phyloP scores from a whole-genome alignment of 1,139 yeast species.

The Scheffersomyces stambukii region DNA sequence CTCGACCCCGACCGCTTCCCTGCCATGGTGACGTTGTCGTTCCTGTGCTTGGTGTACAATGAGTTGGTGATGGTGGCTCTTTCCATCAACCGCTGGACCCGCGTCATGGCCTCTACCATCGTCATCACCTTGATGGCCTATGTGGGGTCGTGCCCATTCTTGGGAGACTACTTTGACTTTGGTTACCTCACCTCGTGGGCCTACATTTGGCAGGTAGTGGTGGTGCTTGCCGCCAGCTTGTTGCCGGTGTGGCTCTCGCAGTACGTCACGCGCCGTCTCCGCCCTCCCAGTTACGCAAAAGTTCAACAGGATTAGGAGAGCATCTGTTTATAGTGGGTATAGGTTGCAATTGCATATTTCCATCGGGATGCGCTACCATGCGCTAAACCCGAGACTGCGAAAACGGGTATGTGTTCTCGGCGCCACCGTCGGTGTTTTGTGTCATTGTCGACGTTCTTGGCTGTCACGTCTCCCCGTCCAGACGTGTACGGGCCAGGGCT shows the following conservation, averaged over 20 bases:
- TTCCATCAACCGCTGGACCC: constrained; percentile 88
- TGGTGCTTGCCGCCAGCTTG: constrained; percentile 67
- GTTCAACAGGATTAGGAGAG: constrained; percentile 62
- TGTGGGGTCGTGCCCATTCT: constrained; percentile 73
- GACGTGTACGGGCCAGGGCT: no score
- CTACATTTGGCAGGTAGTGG: constrained; percentile 66
- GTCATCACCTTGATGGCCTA: constrained; percentile 65
- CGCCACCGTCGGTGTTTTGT: no score
- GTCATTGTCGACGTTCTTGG: no score
- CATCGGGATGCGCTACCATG: neutral
- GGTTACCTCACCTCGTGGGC: constrained; percentile 52
- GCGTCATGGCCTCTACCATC: constrained; percentile 69
- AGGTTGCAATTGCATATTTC: neutral
- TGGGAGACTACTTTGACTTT: constrained; percentile 80
- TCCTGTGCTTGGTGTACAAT: constrained; percentile 73
- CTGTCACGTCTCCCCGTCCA: no score
- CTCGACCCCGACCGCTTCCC: constrained; percentile 51
- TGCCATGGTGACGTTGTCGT: constrained; percentile 82
- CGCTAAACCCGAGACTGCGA: neutral
- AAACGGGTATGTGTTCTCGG: neutral
- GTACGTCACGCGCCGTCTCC: constrained; percentile 64
- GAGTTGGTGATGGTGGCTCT: constrained; percentile 93
- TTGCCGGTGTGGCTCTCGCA: constrained; percentile 89
- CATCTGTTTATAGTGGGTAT: neutral
- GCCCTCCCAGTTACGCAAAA: constrained; percentile 97